These are phyloP conservation scores for Hondaea fermentalgiana DNA, from an alignment of 108 stramenopile species.

Conservation along the genomic window DNA sequence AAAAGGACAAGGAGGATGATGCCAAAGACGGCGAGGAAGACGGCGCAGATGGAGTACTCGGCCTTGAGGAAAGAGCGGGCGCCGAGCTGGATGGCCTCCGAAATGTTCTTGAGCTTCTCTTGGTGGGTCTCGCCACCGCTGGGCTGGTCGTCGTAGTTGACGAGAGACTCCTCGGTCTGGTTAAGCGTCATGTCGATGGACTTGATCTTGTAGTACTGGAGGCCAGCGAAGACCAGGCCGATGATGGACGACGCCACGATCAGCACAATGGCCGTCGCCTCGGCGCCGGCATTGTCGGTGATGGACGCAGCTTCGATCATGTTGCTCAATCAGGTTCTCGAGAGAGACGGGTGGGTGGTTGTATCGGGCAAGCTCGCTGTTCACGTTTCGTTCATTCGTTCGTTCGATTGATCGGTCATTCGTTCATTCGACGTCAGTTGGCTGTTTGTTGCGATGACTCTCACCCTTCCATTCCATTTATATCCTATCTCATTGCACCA, in stretches of 20 bases:
- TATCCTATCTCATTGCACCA: too few relatives aligned
- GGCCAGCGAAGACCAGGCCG: background rate
- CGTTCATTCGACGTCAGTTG: too few relatives aligned
- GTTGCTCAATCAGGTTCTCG: background rate
- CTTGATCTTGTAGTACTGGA: background rate
- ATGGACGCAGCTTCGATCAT: background rate
- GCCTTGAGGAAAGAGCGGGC: conserved; percentile 85
- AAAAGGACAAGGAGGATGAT: conserved; percentile 59
- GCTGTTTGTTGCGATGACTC: too few relatives aligned
- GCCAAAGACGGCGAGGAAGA: conserved; percentile 70
- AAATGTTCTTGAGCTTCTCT: conserved; percentile 63
- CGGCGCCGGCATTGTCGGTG: background rate
- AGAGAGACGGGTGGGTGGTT: too few relatives aligned
- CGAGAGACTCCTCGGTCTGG: background rate
- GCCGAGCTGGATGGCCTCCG: conserved; percentile 83
- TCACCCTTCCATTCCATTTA: too few relatives aligned
- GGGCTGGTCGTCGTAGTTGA: background rate
- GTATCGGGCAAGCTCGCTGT: too few relatives aligned
- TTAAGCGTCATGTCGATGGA: background rate
- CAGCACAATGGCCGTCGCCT: background rate
- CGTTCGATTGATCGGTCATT: too few relatives aligned
- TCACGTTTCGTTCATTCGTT: too few relatives aligned
- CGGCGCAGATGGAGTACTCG: conserved; percentile 60
- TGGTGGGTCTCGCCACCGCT: background rate
- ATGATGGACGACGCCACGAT: background rate